Evolutionary conservation across 495 filamentous ascomycete genomes (phyloP).

Genomic region (Xylaria nigripes): DNA sequence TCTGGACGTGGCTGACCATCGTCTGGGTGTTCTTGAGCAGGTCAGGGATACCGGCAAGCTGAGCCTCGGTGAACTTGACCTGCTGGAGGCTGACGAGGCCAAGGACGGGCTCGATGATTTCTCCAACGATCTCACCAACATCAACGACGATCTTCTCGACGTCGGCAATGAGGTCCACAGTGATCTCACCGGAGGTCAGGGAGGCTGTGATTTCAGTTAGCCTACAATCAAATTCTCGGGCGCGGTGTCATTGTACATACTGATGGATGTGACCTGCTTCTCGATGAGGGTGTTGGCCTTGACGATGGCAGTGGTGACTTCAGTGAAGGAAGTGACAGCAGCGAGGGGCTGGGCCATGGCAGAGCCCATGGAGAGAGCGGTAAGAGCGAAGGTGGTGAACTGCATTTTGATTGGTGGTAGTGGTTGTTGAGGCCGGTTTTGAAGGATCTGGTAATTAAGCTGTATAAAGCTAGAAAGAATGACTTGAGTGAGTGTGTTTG

Average conservation of each 20-base stretch:
- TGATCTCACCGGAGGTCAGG: background rate
- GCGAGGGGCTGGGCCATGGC: conserved; percentile 16
- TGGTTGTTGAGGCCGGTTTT: background rate
- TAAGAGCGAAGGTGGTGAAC: conserved; percentile 21
- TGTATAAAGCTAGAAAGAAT: conserved; percentile 1
- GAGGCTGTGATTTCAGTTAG: background rate
- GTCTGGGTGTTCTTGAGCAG: conserved; percentile 11
- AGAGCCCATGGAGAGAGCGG: conserved; percentile 25
- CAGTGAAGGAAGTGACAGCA: conserved; percentile 6
- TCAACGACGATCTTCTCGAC: conserved; percentile 11
- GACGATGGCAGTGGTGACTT: background rate
- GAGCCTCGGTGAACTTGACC: conserved; percentile 5
- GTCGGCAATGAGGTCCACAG: conserved; percentile 7
- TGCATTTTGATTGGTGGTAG: conserved; percentile 20
- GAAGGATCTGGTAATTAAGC: background rate
- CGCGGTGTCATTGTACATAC: conserved; percentile 3
- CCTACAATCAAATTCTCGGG: too few species aligned
- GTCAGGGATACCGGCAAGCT: conserved; percentile 14
- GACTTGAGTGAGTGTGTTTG: conserved; percentile 16
- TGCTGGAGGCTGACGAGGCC: conserved; percentile 3
- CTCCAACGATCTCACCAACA: conserved; percentile 12
- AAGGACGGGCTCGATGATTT: conserved; percentile 11
- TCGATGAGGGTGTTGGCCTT: conserved; percentile 12
- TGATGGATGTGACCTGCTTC: conserved; percentile 6
- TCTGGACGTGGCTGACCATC: conserved; percentile 15